These are phyloP conservation scores for Volvariella volvacea DNA, from an alignment of 1,284 basidiomycete species.

Conservation along the genomic window DNA sequence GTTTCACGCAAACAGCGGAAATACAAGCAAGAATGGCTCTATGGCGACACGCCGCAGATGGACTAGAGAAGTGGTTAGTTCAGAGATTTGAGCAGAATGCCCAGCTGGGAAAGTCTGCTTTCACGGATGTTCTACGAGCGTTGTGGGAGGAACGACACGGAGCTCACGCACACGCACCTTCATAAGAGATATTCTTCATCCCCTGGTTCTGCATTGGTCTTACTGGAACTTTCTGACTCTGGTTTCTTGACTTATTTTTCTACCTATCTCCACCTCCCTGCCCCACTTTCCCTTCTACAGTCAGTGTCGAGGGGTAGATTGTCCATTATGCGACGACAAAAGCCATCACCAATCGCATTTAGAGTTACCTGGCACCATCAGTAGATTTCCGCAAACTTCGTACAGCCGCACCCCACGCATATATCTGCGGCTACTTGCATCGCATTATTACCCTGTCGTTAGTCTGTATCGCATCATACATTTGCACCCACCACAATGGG, in stretches of 20 bases:
- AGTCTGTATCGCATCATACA: no score
- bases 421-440: no score
- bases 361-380: no score
- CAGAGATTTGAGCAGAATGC: conserved; percentile 88
- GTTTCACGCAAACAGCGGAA: conserved; percentile 78
- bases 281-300: no score
- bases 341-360: no score
- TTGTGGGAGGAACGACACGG: conserved; percentile 58
- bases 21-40: conserved; percentile 73
- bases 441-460: no score
- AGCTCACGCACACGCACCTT: conserved; percentile 5
- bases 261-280: neutral
- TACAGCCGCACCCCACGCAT: no score
- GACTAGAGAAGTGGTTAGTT: conserved; percentile 76
- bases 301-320: no score
- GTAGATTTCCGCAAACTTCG: no score
- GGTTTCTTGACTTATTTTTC: neutral
- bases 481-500: no score
- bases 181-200: neutral
- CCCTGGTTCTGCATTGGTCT: neutral
- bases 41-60: conserved; percentile 74
- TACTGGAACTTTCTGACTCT: neutral
- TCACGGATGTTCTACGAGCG: conserved; percentile 77
- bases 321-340: no score
- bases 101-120: conserved; percentile 76